These are phyloP conservation scores for Penicillium samsonianum DNA, from an alignment of 495 filamentous ascomycete genomes.

Conservation along the genomic window DNA sequence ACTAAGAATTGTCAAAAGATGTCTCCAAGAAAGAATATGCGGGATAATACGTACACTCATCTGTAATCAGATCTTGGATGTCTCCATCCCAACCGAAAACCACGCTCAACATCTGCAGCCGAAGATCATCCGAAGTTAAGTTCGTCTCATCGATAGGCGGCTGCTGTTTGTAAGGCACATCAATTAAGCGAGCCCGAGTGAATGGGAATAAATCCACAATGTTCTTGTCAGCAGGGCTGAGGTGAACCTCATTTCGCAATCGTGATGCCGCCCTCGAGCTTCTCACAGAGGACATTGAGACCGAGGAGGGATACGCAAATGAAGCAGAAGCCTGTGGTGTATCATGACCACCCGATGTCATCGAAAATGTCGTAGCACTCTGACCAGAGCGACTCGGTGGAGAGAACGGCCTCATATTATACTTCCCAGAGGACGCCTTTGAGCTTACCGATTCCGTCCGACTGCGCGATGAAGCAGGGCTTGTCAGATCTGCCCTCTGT, in stretches of 20 bases:
- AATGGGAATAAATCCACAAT: conserved; percentile 63
- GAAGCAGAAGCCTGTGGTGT: conserved; percentile 45
- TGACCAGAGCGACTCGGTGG: conserved; percentile 45
- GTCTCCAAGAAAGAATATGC: background rate
- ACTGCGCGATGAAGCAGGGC: conserved; percentile 65
- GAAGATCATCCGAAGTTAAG: conserved; percentile 80
- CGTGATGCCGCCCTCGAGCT: conserved; percentile 68
- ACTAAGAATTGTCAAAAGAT: conserved; percentile 41
- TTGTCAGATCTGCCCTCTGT: conserved; percentile 58
- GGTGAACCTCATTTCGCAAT: conserved; percentile 77
- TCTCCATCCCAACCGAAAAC: conserved; percentile 96
- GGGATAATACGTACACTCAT: conserved; percentile 64
- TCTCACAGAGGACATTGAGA: conserved; percentile 65
- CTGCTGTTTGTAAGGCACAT: conserved; percentile 74
- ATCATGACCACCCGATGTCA: conserved; percentile 40
- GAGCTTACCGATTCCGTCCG: conserved; percentile 62
- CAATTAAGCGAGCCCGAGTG: conserved; percentile 71
- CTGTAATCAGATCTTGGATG: conserved; percentile 76
- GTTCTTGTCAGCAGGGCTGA: conserved; percentile 60
- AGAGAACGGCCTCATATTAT: conserved; percentile 38
- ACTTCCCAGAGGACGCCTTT: conserved; percentile 48
- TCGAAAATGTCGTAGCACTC: conserved; percentile 50
- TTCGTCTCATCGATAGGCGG: conserved; percentile 60
- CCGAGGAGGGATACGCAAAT: conserved; percentile 48
- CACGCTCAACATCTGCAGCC: conserved; percentile 87